Conservation (phyloP, 768 basidiomycete genomes). For the Strobilomyces confusus region DNA sequence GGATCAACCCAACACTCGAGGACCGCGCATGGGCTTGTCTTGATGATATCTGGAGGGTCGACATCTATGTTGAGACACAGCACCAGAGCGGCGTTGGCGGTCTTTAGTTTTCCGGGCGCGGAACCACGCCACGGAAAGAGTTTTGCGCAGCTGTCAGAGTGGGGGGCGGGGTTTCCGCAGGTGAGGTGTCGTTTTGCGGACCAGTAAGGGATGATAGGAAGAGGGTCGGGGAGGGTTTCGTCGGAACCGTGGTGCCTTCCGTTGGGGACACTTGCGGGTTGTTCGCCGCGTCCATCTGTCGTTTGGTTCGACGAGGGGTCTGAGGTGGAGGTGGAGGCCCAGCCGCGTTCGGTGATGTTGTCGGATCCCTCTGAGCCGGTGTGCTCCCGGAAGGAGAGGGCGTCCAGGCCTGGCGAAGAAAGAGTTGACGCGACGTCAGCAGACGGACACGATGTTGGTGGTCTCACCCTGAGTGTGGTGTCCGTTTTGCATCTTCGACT, state of each 20-base stretch:
- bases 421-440: constrained; percentile 2
- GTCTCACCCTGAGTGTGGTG: constrained; percentile 21
- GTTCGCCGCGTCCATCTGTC: constrained; percentile 27
- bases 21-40: constrained; percentile 93
- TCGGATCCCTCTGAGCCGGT: constrained; percentile 40
- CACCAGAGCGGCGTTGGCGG: constrained; percentile 82
- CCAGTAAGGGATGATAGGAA: constrained; percentile 78
- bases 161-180: constrained; percentile 79
- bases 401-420: constrained; percentile 13
- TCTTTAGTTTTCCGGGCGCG: constrained; percentile 83
- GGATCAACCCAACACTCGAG: constrained; percentile 99
- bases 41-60: constrained; percentile 96
- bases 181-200: constrained; percentile 88
- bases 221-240: constrained; percentile 41
- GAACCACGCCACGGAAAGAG: constrained; percentile 77
- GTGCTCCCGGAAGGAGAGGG: constrained; percentile 14
- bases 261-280: constrained; percentile 31
- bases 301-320: constrained; percentile 43
- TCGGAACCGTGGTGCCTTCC: constrained; percentile 41
- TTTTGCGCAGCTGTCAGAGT: constrained; percentile 60
- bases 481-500: constrained; percentile 30
- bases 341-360: constrained; percentile 52
- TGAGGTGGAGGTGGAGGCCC: constrained; percentile 46
- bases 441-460: background rate
- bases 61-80: constrained; percentile 96